Percentiles rank a stretch among this genome's conserved stretches.
phyloP scores from a whole-genome alignment of 352 stramenopile species.

The Phytophthora megakarya region DNA sequence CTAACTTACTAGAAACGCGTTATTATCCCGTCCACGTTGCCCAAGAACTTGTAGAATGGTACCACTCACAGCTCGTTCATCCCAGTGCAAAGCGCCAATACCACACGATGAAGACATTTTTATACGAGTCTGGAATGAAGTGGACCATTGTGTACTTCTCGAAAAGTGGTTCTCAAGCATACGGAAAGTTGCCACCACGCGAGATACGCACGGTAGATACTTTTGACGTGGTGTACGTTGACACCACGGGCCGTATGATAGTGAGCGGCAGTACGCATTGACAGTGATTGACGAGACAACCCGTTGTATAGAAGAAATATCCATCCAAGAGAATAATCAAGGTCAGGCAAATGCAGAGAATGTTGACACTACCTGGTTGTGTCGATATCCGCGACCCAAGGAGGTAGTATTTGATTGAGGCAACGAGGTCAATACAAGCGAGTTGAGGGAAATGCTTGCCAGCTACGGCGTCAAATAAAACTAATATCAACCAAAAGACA shows the following conservation, averaged over 20 bases:
- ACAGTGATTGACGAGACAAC: not conserved
- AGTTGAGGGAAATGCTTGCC: too few species aligned
- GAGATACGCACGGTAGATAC: not conserved
- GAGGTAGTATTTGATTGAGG: too few species aligned
- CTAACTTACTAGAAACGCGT: slow-evolving; percentile 7
- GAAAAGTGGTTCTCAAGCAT: not conserved
- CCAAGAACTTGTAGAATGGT: slow-evolving; percentile 2
- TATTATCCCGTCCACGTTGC: not conserved
- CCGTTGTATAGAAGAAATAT: not conserved
- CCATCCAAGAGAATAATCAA: too few species aligned
- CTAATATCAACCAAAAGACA: too few species aligned
- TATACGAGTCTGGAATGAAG: not conserved
- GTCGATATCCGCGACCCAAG: too few species aligned
- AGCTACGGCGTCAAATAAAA: too few species aligned
- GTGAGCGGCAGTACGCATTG: not conserved
- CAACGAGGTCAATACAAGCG: too few species aligned
- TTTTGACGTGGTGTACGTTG: not conserved
- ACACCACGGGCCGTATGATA: not conserved
- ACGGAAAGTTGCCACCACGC: not conserved
- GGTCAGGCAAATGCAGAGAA: too few species aligned
- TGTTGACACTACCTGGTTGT: too few species aligned
- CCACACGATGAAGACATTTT: not conserved
- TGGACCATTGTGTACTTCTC: not conserved
- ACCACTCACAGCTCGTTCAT: slow-evolving; percentile 7
- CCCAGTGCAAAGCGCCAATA: not conserved